Base-by-base conservation (phyloP, 1,139 yeast genomes). In the Yamadazyma pseudoaaseri region DNA sequence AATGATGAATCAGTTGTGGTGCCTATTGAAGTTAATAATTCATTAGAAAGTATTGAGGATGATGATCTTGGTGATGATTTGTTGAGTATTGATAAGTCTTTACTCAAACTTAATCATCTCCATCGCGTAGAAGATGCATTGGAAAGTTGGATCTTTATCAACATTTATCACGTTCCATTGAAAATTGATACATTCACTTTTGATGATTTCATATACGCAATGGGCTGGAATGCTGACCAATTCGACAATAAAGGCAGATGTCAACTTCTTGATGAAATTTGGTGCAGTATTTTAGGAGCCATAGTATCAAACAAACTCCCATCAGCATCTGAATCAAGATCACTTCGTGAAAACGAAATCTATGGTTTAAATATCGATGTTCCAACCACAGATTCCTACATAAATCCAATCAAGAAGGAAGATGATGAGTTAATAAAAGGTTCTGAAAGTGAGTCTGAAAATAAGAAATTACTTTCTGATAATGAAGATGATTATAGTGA, bases 131-230 rank as follows among this genome's bases (percentile, higher is more conserved):
- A 58, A 40, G 74, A 73, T 34, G 74, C 82, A 1, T 55, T 86
- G 23, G 90, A 84, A 52, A 59, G 74, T 4, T 86, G 95, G 95
- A 65, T 77, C 5, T 86, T 86, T 47, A 58, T 86, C 30, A 86
- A 86, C 51, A 74, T 85, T 34, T 86, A 81, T 51, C 79, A 79
- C 45, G 71, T 71, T 20, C 79, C 86, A 1, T 61, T 85, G 31
- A 56, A 73, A 11, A 62, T 86, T 14, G 90, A 83, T 50, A 76
- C 85, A 0, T 82, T 86, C 45, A 81, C 94, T 0, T 84, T 83
- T 61, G 95, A 86, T 56, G 94, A 85, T 51, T 84, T 79, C 49
- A 54, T 83, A 4, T 77, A 76, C 38, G 80, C 84, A 2, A 63
- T 86, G 61, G 70, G 70, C 9, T 76, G 84, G 84, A 60, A 59